phyloP scores from a whole-genome alignment of 805 yeast genomes.

The Candida montana region DNA sequence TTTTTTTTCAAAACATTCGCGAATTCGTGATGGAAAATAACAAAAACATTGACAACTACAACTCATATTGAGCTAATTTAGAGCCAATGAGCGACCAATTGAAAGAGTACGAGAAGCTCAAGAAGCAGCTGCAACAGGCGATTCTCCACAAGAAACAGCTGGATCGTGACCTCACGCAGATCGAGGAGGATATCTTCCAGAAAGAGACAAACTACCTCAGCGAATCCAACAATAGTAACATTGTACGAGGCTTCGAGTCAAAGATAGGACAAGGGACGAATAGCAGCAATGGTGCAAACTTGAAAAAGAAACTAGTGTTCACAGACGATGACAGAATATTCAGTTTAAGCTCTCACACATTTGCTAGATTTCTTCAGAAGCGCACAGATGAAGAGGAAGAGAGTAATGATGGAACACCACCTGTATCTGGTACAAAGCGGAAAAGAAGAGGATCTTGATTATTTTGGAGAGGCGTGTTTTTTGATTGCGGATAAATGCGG shows the following conservation, averaged over 20 bases:
- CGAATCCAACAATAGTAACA: conserved; percentile 66
- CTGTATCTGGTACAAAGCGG: conserved; percentile 9
- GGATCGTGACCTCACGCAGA: conserved; percentile 53
- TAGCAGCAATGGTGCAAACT: conserved; percentile 33
- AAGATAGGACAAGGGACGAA: conserved; percentile 45
- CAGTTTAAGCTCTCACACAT: conserved; percentile 67
- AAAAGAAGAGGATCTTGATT: conserved; percentile 13
- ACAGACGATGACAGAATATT: conserved; percentile 78
- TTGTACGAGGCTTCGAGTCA: conserved; percentile 87
- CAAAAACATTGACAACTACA: no score
- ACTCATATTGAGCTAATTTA: no score
- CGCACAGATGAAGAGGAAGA: conserved; percentile 32
- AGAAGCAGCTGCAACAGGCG: conserved; percentile 59
- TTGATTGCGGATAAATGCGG: no score
- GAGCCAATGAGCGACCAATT: conserved; percentile 15
- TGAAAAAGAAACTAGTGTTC: conserved; percentile 43
- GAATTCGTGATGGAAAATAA: no score
- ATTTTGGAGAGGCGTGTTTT: not conserved
- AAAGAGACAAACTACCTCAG: conserved; percentile 74
- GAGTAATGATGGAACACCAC: conserved; percentile 20
- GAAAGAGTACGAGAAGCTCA: conserved; percentile 58
- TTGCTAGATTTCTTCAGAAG: conserved; percentile 56
- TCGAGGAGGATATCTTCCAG: conserved; percentile 77
- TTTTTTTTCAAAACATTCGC: no score
- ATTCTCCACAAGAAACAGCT: conserved; percentile 55